These are phyloP conservation scores for Drosera capensis DNA, from an alignment of 148 eudicot genomes.

Conservation along the genomic window DNA sequence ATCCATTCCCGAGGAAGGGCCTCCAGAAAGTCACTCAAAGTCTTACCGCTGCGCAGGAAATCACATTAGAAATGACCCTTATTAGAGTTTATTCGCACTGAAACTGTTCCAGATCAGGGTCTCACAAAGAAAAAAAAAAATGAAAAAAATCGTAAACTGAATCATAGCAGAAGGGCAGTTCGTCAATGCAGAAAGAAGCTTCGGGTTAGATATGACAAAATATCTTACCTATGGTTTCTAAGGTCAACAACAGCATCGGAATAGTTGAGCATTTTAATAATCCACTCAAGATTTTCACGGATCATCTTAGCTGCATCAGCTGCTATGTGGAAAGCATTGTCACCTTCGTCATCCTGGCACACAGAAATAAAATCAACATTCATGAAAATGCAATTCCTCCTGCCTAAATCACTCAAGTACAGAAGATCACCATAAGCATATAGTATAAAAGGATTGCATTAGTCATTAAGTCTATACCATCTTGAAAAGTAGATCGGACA, in stretches of 20 bases:
- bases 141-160: not conserved
- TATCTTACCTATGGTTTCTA: slow-evolving; percentile 88
- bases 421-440: no score
- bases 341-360: slow-evolving; percentile 89
- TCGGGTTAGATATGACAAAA: not conserved
- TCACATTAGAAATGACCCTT: not conserved
- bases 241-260: slow-evolving; percentile 76
- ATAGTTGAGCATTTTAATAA: slow-evolving; percentile 71
- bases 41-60: slow-evolving; percentile 63
- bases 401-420: not conserved
- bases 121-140: not conserved
- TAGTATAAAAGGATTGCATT: no score
- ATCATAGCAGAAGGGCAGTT: not conserved
- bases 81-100: not conserved
- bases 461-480: no score
- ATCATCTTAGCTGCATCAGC: slow-evolving; percentile 98
- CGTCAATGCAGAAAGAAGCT: not conserved
- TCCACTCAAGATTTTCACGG: slow-evolving; percentile 93
- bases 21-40: slow-evolving; percentile 81
- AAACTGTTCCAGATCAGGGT: not conserved
- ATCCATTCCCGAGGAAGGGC: slow-evolving; percentile 98
- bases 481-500: no score
- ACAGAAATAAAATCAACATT: not conserved
- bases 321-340: slow-evolving; percentile 97
- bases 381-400: not conserved